phyloP scores from a whole-genome alignment of 768 basidiomycete species.

The Termitomyces sp. region DNA sequence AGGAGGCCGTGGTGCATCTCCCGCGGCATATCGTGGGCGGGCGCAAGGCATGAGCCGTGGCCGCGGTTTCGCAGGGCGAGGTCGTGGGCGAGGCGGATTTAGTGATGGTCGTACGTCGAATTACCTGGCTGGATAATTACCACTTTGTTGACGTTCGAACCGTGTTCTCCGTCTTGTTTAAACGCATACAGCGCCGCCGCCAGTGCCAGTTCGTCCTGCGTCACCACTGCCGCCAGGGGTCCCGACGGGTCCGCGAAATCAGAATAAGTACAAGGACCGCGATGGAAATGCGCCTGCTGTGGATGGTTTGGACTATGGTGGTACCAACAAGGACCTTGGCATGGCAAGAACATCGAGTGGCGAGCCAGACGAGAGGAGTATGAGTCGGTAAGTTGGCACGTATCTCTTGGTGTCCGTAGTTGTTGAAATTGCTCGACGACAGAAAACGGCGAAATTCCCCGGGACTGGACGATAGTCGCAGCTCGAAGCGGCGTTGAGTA shows the following conservation, averaged over 20 bases:
- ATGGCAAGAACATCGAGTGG: constrained; percentile 54
- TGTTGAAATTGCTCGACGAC: neutral
- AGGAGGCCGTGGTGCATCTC: constrained; percentile 30
- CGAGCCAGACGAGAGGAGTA: constrained; percentile 64
- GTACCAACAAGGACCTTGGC: constrained; percentile 34
- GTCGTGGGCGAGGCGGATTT: constrained; percentile 41
- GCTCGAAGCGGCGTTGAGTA: constrained; percentile 66
- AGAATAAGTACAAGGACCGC: constrained; percentile 87
- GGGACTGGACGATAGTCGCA: constrained; percentile 60
- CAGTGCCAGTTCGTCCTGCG: constrained; percentile 65
- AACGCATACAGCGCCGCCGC: constrained; percentile 23
- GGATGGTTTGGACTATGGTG: constrained; percentile 87
- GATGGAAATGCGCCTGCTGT: constrained; percentile 82
- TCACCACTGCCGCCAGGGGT: constrained; percentile 85
- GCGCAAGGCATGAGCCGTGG: constrained; percentile 36
- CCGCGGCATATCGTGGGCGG: constrained; percentile 24
- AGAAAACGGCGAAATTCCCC: constrained; percentile 77
- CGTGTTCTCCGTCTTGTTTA: neutral
- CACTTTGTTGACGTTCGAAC: constrained; percentile 20
- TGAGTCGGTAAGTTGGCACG: constrained; percentile 42
- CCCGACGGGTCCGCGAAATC: constrained; percentile 83
- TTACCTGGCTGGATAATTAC: neutral
- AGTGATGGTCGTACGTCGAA: constrained; percentile 25
- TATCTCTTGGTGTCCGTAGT: neutral
- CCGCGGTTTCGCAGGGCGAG: constrained; percentile 34